phyloP scores from a whole-genome alignment of 768 basidiomycete genomes.

The Leccinum aurantiacum region DNA sequence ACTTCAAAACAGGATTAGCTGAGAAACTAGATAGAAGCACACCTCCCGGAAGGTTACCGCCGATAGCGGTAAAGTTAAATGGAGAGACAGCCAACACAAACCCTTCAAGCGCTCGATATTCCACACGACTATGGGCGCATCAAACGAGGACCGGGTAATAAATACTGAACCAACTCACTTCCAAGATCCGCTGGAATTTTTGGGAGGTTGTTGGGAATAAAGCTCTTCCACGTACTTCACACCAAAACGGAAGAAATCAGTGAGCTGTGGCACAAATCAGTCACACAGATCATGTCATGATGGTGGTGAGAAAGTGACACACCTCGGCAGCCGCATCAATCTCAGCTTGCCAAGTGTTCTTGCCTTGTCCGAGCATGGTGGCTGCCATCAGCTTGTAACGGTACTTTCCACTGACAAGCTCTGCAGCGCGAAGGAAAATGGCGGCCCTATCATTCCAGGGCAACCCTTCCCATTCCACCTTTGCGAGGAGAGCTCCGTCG shows the following conservation, averaged over 20 bases:
- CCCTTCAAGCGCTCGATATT: constrained; percentile 97
- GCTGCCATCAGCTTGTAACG: constrained; percentile 93
- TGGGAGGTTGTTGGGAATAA: constrained; percentile 85
- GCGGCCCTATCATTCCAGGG: constrained; percentile 98
- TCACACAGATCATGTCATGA: background rate
- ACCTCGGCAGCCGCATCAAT: constrained; percentile 99
- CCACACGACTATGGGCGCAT: constrained; percentile 66
- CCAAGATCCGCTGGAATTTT: constrained; percentile 87
- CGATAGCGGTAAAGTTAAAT: constrained; percentile 98
- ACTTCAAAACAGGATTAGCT: background rate
- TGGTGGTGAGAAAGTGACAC: constrained; percentile 19
- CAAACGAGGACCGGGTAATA: background rate
- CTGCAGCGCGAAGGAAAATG: constrained; percentile 97
- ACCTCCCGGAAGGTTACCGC: constrained; percentile 87
- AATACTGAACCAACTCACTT: constrained; percentile 61
- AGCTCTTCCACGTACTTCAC: constrained; percentile 97
- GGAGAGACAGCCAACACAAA: constrained; percentile 98
- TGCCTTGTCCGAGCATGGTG: constrained; percentile 97
- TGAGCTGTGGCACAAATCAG: constrained; percentile 46
- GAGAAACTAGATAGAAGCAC: constrained; percentile 5
- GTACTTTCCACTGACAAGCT: constrained; percentile 94
- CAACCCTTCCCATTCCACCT: constrained; percentile 87
- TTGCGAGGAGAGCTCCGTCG: constrained; percentile 82
- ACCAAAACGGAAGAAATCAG: constrained; percentile 95
- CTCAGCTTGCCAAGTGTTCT: constrained; percentile 99